Evolutionary conservation across 495 filamentous ascomycete genomes (phyloP), one percentile per base, ranked within the genome.

Genomic region (Trichoderma erinaceum): DNA sequence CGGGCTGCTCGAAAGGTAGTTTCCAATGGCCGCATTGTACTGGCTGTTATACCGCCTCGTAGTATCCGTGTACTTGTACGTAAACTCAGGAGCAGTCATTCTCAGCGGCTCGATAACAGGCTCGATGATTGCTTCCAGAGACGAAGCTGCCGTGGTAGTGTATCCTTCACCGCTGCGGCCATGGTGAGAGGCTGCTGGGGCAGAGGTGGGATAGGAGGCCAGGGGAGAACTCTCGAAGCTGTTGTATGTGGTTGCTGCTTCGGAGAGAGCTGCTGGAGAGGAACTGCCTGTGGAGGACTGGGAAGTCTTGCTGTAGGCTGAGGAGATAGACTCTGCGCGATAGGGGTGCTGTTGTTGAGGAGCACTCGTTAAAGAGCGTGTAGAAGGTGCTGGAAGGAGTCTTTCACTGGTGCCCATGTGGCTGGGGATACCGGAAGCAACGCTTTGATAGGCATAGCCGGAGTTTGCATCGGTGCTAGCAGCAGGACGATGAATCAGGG

Each of bases 291-390:
- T 65, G 8, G 63, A 44, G 4, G 63, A 65, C 63, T 41, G 35
- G 32, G 63, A 65, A 4, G 63, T 41, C 35, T 65, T 65, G 63
- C 63, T 65, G 35, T 65, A 65, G 35, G 63, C 63, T 13, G 63
- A 65, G 21, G 63, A 65, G 63, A 65, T 44, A 35, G 35, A 41
- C 35, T 65, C 63, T n/a, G 32, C 41, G 13, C 63, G 63, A 11
- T 65, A 65, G 8, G 29, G 29, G 11, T 65, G 63, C 16, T 65
- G 63, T 29, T 65, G 63, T 35, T 64, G 61, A 16, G 32, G 63
- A 25, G 27, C 32, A 35, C 41, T 44, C 5, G 63, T 21, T 35
- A 65, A 13, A 35, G 63, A 15, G 8, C 41, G 63, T 1, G 63
- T 6, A n/a, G 35, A 65, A 3, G 63, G 63, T 16, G 63, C 41